Evolutionary conservation across 768 basidiomycete genomes (phyloP).

Genomic region (Pulveroboletus sp.): DNA sequence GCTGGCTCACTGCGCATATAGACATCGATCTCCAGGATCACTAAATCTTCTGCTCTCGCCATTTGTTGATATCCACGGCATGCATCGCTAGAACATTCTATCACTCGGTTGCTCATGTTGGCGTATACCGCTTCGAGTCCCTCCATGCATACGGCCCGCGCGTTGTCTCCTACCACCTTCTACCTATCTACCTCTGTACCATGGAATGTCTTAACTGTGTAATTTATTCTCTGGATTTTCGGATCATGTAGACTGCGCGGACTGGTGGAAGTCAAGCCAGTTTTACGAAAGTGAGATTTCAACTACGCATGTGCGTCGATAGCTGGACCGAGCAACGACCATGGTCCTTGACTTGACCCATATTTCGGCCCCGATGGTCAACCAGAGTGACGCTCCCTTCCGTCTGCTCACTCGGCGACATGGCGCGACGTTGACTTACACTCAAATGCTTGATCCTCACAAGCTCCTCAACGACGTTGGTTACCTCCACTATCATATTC

Average conservation of each 20-base stretch:
- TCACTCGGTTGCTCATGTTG: constrained; percentile 6
- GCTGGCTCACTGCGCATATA: constrained; percentile 11
- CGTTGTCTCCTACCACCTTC: background rate
- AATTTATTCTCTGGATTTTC: constrained; percentile 13
- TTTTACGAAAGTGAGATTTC: background rate
- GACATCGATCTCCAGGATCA: constrained; percentile 9
- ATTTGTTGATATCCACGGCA: constrained; percentile 22
- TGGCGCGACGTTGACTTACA: constrained; percentile 65
- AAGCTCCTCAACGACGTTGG: constrained; percentile 56
- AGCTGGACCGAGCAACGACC: background rate
- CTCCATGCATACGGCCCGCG: background rate
- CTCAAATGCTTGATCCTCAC: constrained; percentile 72
- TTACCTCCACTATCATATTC: constrained; percentile 59
- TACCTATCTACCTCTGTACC: constrained; percentile 14
- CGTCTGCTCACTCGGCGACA: constrained; percentile 55
- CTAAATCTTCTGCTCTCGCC: constrained; percentile 1
- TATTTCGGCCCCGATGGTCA: constrained; percentile 73
- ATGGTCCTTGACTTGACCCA: constrained; percentile 30
- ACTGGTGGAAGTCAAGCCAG: background rate
- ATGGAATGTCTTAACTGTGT: constrained; percentile 5
- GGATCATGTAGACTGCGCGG: too few species aligned
- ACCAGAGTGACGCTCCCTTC: constrained; percentile 76
- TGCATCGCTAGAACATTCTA: constrained; percentile 23
- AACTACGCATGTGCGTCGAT: background rate
- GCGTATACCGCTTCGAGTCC: constrained; percentile 18